These are phyloP conservation scores for Alnus glutinosa DNA, from an alignment of 306 rosid genomes.

Conservation along the genomic window DNA sequence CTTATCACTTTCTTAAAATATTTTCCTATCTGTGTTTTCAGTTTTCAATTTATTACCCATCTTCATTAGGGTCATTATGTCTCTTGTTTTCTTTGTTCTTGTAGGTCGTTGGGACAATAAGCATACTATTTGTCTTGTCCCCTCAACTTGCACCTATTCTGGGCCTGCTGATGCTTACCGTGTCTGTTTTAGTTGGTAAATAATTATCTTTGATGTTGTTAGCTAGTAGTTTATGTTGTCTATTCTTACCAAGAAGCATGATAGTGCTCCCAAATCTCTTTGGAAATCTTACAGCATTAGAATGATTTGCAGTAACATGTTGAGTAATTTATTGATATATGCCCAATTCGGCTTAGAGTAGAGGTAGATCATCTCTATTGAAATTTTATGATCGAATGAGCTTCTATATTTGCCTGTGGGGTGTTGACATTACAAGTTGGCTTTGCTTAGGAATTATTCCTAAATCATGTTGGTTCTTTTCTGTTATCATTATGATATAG, in stretches of 20 bases:
- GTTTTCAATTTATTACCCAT: constrained; percentile 30
- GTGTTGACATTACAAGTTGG: neutral
- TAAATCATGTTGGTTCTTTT: neutral
- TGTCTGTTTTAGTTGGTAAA: constrained; percentile 84
- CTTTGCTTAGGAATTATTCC: neutral
- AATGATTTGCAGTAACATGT: neutral
- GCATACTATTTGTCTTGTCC: constrained; percentile 74
- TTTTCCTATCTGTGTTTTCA: constrained; percentile 9
- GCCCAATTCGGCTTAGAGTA: neutral
- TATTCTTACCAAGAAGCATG: neutral
- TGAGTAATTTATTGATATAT: neutral
- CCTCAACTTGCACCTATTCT: constrained; percentile 96
- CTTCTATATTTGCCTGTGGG: neutral
- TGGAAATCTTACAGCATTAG: neutral
- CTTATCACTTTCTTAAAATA: constrained; percentile 16
- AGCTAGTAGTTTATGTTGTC: constrained; percentile 6
- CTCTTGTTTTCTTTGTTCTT: constrained; percentile 37
- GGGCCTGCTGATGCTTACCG: constrained; percentile 64
- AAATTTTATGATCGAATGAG: neutral
- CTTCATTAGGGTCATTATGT: constrained; percentile 15
- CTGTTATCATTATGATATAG: neutral
- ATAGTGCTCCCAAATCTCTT: neutral
- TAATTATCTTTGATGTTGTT: constrained; percentile 16
- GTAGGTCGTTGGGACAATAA: constrained; percentile 81
- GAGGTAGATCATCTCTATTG: constrained; percentile 2